Conservation (phyloP, 2,329 filamentous ascomycete species). For the Alternaria dauci region DNA sequence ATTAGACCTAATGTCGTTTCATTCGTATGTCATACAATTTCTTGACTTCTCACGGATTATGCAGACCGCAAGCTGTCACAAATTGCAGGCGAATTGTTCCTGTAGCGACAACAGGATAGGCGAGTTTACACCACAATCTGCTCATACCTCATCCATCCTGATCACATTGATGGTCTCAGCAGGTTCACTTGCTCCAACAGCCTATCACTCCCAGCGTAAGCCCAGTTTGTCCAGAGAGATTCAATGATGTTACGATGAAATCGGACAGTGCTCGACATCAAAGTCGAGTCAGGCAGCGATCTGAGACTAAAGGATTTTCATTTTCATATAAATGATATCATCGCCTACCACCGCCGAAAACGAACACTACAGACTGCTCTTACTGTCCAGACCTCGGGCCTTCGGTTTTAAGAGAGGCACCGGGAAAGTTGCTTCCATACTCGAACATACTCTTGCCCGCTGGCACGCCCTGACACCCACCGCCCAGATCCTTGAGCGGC, state of each 20-base stretch:
- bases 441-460: not conserved
- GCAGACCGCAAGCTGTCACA: not conserved
- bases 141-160: not conserved
- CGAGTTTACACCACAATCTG: not conserved
- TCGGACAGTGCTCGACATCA: not conserved
- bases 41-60: not conserved
- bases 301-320: not conserved
- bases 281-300: accelerated
- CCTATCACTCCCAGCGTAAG: accelerated
- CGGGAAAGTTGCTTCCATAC: not conserved
- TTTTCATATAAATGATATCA: not conserved
- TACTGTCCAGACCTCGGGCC: not conserved
- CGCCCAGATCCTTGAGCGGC: not conserved
- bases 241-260: not conserved
- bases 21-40: not conserved
- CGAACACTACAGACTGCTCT: not conserved
- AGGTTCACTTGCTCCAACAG: not conserved
- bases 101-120: not conserved
- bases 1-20: not conserved
- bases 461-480: not conserved
- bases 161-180: accelerated
- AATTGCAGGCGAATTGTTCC: not conserved
- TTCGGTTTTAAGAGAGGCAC: not conserved
- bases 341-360: not conserved
- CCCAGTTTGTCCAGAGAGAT: accelerated